phyloP scores from a whole-genome alignment of 1,284 basidiomycete genomes.

The Pseudozyma tsukubaensis region DNA sequence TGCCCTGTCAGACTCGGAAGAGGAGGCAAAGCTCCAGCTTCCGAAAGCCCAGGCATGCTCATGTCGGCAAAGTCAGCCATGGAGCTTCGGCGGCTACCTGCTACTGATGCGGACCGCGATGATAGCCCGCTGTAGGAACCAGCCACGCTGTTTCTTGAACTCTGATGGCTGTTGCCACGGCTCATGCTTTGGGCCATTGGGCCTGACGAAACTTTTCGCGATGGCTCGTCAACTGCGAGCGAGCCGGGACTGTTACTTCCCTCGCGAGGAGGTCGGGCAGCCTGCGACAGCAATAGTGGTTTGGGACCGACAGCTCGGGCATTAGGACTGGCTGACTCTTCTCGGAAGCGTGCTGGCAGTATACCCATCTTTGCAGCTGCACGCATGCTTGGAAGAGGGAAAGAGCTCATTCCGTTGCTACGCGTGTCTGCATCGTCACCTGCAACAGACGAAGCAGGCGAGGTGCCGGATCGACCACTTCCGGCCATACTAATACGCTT shows the following conservation, averaged over 20 bases:
- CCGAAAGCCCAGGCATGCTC: slow-evolving; percentile 26
- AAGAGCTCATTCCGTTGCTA: slow-evolving; percentile 23
- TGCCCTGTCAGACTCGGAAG: slow-evolving; percentile 38
- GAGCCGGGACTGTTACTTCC: slow-evolving; percentile 26
- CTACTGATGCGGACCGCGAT: slow-evolving; percentile 20
- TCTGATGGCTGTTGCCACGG: slow-evolving; percentile 24
- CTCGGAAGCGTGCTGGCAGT: slow-evolving; percentile 26
- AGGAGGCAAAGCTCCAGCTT: slow-evolving; percentile 16
- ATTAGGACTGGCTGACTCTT: slow-evolving; percentile 22
- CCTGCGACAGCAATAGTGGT: slow-evolving; percentile 49
- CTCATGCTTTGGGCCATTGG: slow-evolving; percentile 51
- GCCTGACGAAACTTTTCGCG: slow-evolving; percentile 57
- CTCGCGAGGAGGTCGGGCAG: slow-evolving; percentile 58
- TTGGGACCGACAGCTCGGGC: slow-evolving; percentile 45
- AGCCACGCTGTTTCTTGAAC: slow-evolving; percentile 19
- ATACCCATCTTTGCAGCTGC: slow-evolving; percentile 50
- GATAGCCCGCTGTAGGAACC: slow-evolving; percentile 25
- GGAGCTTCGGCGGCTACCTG: slow-evolving; percentile 34
- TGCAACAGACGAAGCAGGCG: slow-evolving; percentile 24
- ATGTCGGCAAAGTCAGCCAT: slow-evolving; percentile 26
- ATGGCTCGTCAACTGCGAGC: slow-evolving; percentile 39
- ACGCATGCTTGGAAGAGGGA: slow-evolving; percentile 49
- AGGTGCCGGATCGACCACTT: slow-evolving; percentile 13
- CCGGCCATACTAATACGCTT: slow-evolving; percentile 38
- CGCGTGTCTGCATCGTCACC: slow-evolving; percentile 34